Percentiles rank a stretch among this genome's conserved stretches.
phyloP scores from a whole-genome alignment of 768 basidiomycete genomes.

The Botryobasidium botryosum region DNA sequence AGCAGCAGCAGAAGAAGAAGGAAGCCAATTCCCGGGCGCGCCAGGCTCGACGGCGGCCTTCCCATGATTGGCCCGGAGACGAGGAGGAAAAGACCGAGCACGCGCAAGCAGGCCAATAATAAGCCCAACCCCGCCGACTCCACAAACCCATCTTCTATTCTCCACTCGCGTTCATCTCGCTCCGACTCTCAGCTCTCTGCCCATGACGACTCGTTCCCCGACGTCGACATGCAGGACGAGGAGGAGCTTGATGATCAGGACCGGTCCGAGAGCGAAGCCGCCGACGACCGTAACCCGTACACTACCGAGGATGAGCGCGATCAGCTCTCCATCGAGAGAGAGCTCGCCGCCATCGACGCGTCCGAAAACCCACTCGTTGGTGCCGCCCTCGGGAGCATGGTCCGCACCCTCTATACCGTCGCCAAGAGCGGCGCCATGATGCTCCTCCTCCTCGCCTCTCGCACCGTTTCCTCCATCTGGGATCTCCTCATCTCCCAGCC shows the following conservation, averaged over 20 bases:
- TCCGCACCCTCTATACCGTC: conserved; percentile 1
- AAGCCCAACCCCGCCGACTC: background rate
- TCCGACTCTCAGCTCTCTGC: no score
- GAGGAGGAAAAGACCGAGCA: background rate
- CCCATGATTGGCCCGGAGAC: background rate
- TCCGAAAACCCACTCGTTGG: background rate
- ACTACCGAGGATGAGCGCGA: no score
- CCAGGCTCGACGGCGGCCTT: background rate
- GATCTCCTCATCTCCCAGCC: conserved; percentile 8
- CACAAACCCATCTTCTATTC: background rate
- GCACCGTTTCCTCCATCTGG: conserved; percentile 4
- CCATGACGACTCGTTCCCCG: background rate
- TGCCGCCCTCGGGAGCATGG: background rate
- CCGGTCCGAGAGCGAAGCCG: no score
- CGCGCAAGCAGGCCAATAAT: background rate
- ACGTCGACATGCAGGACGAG: background rate
- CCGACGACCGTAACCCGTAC: no score
- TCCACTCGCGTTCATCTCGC: background rate
- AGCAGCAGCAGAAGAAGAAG: conserved; percentile 32
- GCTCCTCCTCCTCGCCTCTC: conserved; percentile 1
- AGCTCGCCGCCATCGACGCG: background rate
- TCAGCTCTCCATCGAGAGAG: no score
- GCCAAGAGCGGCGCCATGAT: background rate
- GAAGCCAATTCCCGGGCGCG: conserved; percentile 11
- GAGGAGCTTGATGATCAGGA: no score